Evolutionary conservation across 345 rosid genomes (phyloP).

Genomic region (Acer negundo): DNA sequence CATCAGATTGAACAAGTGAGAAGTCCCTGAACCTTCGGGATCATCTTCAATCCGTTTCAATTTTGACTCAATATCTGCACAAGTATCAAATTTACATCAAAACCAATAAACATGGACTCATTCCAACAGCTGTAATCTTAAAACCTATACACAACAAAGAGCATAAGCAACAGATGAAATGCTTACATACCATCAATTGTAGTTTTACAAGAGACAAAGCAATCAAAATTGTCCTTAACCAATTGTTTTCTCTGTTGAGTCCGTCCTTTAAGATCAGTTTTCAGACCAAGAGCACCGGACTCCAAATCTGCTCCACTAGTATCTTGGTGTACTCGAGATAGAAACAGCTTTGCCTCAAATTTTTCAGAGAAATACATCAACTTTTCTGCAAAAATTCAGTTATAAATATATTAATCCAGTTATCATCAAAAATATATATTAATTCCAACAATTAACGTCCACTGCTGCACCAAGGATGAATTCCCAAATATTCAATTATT

Average conservation of each 20-base stretch:
- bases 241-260: slow-evolving; percentile 90
- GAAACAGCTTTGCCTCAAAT: slow-evolving; percentile 90
- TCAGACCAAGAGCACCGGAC: slow-evolving; percentile 89
- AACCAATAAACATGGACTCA: slow-evolving; percentile 8
- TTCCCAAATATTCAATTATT: background rate
- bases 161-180: slow-evolving; percentile 8
- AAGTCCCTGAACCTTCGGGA: slow-evolving; percentile 95
- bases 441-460: slow-evolving; percentile 1
- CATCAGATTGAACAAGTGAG: slow-evolving; percentile 78
- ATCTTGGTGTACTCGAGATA: slow-evolving; percentile 82
- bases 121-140: background rate
- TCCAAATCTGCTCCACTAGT: slow-evolving; percentile 89
- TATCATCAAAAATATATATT: background rate
- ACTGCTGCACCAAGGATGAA: background rate
- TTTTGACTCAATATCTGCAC: slow-evolving; percentile 89
- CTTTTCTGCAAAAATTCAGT: slow-evolving; percentile 65
- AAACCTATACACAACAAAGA: slow-evolving; percentile 5
- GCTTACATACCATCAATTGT: slow-evolving; percentile 87
- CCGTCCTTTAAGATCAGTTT: slow-evolving; percentile 92
- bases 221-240: slow-evolving; percentile 97
- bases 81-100: slow-evolving; percentile 28
- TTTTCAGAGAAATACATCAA: slow-evolving; percentile 83
- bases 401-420: background rate
- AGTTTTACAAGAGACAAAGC: slow-evolving; percentile 99
- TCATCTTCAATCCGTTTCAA: slow-evolving; percentile 93